Conservation (phyloP, 2,329 filamentous ascomycete genomes). For the Colletotrichum theobromicola region DNA sequence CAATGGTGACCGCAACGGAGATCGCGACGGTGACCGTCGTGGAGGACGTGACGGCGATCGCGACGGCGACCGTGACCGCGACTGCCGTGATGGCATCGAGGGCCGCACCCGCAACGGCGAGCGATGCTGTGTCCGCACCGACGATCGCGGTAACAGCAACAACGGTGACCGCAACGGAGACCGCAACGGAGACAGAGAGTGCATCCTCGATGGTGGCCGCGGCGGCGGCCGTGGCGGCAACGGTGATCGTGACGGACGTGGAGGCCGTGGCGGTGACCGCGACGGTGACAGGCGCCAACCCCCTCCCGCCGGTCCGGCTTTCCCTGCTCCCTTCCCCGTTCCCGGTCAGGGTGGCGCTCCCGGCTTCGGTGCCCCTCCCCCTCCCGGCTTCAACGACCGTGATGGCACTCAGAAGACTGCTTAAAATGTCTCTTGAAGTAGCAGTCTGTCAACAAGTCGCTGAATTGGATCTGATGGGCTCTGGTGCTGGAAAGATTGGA, state of each 20-base stretch:
- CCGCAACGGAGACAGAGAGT: background rate
- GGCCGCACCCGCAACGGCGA: constrained; percentile 6
- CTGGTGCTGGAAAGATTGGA: background rate
- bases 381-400: background rate
- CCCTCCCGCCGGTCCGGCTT: background rate
- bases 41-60: background rate
- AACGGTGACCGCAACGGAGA: background rate
- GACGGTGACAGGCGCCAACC: background rate
- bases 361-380: background rate
- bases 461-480: background rate
- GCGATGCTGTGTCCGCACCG: background rate
- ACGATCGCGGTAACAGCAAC: background rate
- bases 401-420: background rate
- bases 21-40: background rate
- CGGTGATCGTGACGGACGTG: background rate
- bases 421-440: background rate
- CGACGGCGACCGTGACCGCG: background rate
- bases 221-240: background rate
- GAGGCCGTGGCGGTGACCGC: background rate
- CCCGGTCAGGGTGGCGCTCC: background rate
- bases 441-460: background rate
- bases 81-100: background rate
- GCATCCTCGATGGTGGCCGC: background rate
- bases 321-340: constrained; percentile 7
- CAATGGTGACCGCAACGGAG: background rate